Percentiles rank a stretch among this genome's conserved stretches.
Evolutionary conservation across 2,329 filamentous ascomycete species (phyloP).

Genomic region (Clathrospora elynae): DNA sequence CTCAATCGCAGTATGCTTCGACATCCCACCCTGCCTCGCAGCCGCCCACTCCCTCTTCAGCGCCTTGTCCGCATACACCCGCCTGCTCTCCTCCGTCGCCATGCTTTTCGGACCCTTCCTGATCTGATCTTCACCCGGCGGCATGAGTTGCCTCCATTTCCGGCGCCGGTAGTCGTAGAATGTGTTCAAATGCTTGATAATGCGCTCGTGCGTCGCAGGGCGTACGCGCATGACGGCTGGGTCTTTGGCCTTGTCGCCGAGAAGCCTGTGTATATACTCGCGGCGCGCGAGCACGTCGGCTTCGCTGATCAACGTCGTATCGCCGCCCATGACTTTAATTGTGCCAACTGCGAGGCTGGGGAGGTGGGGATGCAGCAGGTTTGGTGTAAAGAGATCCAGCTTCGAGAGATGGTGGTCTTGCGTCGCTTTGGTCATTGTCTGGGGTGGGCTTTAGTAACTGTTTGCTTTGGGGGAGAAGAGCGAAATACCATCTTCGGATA

Average conservation of each 20-base stretch:
- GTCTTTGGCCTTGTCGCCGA: slow-evolving; percentile 13
- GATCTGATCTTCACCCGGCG: slow-evolving; percentile 1
- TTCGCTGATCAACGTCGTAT: slow-evolving; percentile 32
- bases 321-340: slow-evolving; percentile 26
- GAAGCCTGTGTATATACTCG: slow-evolving; percentile 19
- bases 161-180: slow-evolving; percentile 1
- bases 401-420: slow-evolving; percentile 32
- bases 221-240: slow-evolving; percentile 17
- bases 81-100: slow-evolving; percentile 22
- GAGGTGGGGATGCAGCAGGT: slow-evolving; percentile 30
- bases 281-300: slow-evolving; percentile 30
- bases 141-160: too few species aligned
- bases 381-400: slow-evolving; percentile 43
- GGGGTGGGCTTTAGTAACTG: not conserved
- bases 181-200: slow-evolving; percentile 27
- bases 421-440: slow-evolving; percentile 41
- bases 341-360: slow-evolving; percentile 27
- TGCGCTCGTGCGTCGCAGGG: slow-evolving; percentile 23
- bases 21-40: slow-evolving; percentile 1
- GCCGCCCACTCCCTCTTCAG: slow-evolving; percentile 26
- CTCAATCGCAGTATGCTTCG: slow-evolving; percentile 7
- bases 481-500: slow-evolving; percentile 38
- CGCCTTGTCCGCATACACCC: slow-evolving; percentile 21
- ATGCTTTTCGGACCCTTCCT: slow-evolving; percentile 22
- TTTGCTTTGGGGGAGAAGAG: not conserved